Percentiles rank a stretch among this genome's conserved stretches.
Evolutionary conservation across 179 eudicot species (phyloP).

Genomic region (Drosera spatulata): DNA sequence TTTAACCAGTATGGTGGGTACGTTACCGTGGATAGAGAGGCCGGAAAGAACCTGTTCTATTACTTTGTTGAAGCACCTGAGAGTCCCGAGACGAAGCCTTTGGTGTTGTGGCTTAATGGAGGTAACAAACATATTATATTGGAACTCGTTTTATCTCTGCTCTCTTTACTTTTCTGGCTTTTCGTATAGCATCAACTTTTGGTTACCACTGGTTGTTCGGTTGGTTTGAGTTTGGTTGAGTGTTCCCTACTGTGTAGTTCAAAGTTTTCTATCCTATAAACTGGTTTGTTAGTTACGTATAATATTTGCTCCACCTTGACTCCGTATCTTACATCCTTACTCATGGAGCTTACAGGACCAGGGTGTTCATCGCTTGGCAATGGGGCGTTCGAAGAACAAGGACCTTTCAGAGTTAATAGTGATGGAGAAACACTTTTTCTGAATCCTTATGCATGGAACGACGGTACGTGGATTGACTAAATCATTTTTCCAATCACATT

Average conservation of each 20-base stretch:
- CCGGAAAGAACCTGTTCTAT: conserved; percentile 31
- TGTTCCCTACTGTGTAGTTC: too few relatives aligned
- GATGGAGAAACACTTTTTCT: conserved; percentile 30
- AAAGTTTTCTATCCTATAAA: background rate
- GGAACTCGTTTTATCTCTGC: background rate
- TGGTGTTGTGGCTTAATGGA: conserved; percentile 48
- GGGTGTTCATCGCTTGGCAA: conserved; percentile 56
- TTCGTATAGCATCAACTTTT: background rate
- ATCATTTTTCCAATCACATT: too few relatives aligned
- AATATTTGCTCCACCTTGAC: background rate
- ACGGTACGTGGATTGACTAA: conserved; percentile 16
- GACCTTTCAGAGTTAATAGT: conserved; percentile 45
- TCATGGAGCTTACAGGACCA: conserved; percentile 24
- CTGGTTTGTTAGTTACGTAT: background rate
- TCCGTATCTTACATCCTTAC: background rate
- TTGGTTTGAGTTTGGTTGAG: too few relatives aligned
- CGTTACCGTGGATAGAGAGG: conserved; percentile 36
- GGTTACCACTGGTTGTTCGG: too few relatives aligned
- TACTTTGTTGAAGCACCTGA: conserved; percentile 31
- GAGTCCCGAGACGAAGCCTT: conserved; percentile 10
- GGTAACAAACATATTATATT: conserved; percentile 11
- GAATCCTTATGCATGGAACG: conserved; percentile 44
- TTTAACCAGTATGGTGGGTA: conserved; percentile 64
- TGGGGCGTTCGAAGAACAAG: conserved; percentile 43
- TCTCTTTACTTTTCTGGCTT: background rate